Evolutionary conservation across 2,329 filamentous ascomycete species (phyloP).

Genomic region (Tolypocladium nubicola): DNA sequence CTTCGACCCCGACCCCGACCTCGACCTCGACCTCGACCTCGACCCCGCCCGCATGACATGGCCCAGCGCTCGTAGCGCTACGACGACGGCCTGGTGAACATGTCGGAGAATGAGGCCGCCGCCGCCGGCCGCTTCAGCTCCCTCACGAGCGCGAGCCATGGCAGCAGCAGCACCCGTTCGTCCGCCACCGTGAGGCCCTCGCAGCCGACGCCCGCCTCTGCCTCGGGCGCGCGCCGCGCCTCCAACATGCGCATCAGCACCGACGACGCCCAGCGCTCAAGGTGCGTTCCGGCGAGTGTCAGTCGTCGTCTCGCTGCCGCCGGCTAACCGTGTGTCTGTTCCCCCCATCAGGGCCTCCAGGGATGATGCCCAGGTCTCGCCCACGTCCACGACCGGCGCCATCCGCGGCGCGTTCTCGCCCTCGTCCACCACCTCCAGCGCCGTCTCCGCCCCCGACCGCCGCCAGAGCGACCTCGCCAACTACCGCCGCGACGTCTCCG

Average conservation of each 20-base stretch:
- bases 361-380: constrained; percentile 38
- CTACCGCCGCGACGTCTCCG: constrained; percentile 61
- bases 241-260: constrained; percentile 18
- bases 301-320: constrained; percentile 1
- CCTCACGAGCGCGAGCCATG: constrained; percentile 31
- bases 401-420: constrained; percentile 36
- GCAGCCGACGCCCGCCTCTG: constrained; percentile 19
- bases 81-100: constrained; percentile 34
- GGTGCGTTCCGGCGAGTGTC: constrained; percentile 19
- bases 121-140: constrained; percentile 44
- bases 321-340: background rate
- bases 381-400: constrained; percentile 30
- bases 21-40: constrained; percentile 1
- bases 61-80: constrained; percentile 14
- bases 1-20: constrained; percentile 4
- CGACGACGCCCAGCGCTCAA: constrained; percentile 34
- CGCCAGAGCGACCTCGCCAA: constrained; percentile 53
- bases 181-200: constrained; percentile 51
- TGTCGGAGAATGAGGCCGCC: constrained; percentile 57
- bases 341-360: constrained; percentile 11
- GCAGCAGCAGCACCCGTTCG: constrained; percentile 56
- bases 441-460: constrained; percentile 36
- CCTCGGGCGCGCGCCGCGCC: constrained; percentile 12
- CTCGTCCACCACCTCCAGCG: constrained; percentile 27
- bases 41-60: constrained; percentile 15